Percentiles rank a stretch among this genome's conserved stretches.
These are phyloP conservation scores for Fomitopsis palustris DNA, from an alignment of 1,284 basidiomycete species.

Conservation along the genomic window DNA sequence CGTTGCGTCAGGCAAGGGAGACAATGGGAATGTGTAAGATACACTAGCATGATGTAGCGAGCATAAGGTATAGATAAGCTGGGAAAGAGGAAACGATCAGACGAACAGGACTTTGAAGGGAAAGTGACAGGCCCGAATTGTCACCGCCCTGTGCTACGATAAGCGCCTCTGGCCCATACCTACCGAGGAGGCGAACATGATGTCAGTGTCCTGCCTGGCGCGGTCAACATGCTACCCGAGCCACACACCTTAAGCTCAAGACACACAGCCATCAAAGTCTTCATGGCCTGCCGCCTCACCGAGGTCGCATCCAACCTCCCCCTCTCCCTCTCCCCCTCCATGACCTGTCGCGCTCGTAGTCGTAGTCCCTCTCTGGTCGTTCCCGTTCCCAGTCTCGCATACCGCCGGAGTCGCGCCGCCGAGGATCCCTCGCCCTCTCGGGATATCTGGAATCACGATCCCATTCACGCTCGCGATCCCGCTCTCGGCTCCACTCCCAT, in stretches of 20 bases:
- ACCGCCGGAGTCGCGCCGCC: background rate
- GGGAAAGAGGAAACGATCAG: background rate
- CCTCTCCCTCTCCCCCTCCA: background rate
- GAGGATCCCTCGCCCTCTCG: background rate
- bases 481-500: background rate
- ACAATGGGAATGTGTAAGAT: background rate
- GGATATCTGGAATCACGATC: background rate
- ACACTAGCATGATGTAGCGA: background rate
- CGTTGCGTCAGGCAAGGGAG: background rate
- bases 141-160: background rate
- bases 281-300: background rate
- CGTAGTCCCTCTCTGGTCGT: background rate
- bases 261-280: background rate
- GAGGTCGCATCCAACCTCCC: background rate
- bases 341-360: background rate
- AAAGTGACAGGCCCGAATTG: no score
- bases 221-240: background rate
- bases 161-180: background rate
- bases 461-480: background rate
- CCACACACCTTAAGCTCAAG: background rate
- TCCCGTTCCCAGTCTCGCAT: slow-evolving; percentile 2
- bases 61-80: background rate
- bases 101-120: background rate
- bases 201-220: background rate
- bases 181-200: background rate